Evolutionary conservation across 2,329 filamentous ascomycete species (phyloP).

Genomic region (Parafenestella ontariensis): DNA sequence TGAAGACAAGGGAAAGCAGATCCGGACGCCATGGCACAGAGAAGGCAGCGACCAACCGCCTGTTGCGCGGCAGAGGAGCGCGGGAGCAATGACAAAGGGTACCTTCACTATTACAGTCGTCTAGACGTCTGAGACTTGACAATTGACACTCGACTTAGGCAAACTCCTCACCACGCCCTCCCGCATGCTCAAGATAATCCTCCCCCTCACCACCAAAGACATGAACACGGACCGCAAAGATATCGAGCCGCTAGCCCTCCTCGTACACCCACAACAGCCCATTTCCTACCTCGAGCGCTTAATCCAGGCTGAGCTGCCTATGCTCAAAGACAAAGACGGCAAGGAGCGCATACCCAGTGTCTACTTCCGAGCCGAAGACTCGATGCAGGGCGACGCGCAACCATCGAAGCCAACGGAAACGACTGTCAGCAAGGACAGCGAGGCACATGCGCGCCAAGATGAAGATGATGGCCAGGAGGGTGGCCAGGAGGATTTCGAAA

Average conservation of each 20-base stretch:
- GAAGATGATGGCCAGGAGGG: no score
- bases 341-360: constrained; percentile 75
- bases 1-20: constrained; percentile 62
- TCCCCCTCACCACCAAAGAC: constrained; percentile 72
- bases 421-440: constrained; percentile 35
- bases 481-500: constrained; percentile 53
- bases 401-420: constrained; percentile 34
- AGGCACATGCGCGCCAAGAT: constrained; percentile 30
- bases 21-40: constrained; percentile 70
- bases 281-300: constrained; percentile 88
- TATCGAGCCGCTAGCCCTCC: constrained; percentile 83
- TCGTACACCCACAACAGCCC: constrained; percentile 89
- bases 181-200: constrained; percentile 78
- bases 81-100: constrained; percentile 71
- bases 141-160: constrained; percentile 54
- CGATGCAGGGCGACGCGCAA: constrained; percentile 64
- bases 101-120: constrained; percentile 1
- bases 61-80: constrained; percentile 58
- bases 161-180: constrained; percentile 83
- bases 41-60: constrained; percentile 67
- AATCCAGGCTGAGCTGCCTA: constrained; percentile 85
- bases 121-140: background rate
- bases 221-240: constrained; percentile 68
- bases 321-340: constrained; percentile 66
- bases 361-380: constrained; percentile 80